Percentiles rank a stretch among this genome's conserved stretches.
Evolutionary conservation across 2,329 filamentous ascomycete genomes (phyloP).

Genomic region (Fusarium denticulatum): DNA sequence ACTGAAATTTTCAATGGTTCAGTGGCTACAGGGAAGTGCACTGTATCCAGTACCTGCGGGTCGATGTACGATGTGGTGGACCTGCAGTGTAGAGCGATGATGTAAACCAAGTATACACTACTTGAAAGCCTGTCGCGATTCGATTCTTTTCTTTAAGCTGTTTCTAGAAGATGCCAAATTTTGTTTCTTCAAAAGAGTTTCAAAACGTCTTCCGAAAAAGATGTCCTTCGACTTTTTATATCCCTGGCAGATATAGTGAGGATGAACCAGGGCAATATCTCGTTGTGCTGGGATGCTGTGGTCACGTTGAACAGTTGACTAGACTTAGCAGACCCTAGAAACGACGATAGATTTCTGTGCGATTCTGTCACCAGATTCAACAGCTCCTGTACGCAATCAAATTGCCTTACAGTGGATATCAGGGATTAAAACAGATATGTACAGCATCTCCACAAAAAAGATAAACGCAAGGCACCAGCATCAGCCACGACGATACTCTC

Average conservation of each 20-base stretch:
- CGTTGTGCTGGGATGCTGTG: conserved; percentile 4
- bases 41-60: conserved; percentile 31
- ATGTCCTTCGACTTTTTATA: conserved; percentile 1
- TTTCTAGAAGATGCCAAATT: conserved; percentile 27
- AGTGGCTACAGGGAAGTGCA: conserved; percentile 13
- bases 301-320: conserved; percentile 20
- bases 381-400: conserved; percentile 23
- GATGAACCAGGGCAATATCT: background rate
- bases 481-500: conserved; percentile 4
- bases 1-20: conserved; percentile 33
- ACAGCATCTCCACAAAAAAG: conserved; percentile 15
- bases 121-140: background rate
- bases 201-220: background rate
- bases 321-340: conserved; percentile 26
- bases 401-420: conserved; percentile 23
- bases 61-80: background rate
- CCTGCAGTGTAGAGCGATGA: conserved; percentile 7
- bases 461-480: conserved; percentile 23
- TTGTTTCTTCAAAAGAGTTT: background rate
- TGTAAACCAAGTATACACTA: conserved; percentile 33
- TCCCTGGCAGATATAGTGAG: background rate
- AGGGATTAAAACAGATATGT: conserved; percentile 18
- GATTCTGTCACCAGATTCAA: conserved; percentile 29
- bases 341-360: conserved; percentile 36
- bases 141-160: conserved; percentile 6